These are phyloP conservation scores for Aspergillus funiculosus DNA, from an alignment of 495 filamentous ascomycete genomes.

Conservation along the genomic window DNA sequence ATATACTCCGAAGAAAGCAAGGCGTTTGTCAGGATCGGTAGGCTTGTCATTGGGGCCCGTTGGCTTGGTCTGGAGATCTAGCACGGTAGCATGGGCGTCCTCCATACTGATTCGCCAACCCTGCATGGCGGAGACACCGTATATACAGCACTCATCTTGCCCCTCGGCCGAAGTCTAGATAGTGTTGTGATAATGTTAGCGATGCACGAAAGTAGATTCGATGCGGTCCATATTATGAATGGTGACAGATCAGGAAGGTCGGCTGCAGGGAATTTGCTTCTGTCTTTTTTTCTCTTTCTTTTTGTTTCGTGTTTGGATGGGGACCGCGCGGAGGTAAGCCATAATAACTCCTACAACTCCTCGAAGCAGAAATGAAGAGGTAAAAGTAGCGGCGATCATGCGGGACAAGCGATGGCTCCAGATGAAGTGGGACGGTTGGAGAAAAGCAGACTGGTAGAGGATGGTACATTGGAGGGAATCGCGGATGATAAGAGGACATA, in stretches of 20 bases:
- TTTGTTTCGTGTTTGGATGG: conserved; percentile 9
- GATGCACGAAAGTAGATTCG: not conserved
- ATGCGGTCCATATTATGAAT: not conserved
- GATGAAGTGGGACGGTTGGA: not conserved
- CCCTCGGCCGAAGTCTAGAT: conserved; percentile 76
- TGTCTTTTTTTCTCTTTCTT: conserved; percentile 15
- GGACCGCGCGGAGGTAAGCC: conserved; percentile 21
- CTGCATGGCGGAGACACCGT: conserved; percentile 96
- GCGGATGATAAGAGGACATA: not conserved
- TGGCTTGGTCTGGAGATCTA: conserved; percentile 71
- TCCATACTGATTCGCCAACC: conserved; percentile 99
- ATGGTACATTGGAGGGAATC: not conserved
- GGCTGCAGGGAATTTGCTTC: conserved; percentile 5
- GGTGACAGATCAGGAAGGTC: conserved; percentile 13
- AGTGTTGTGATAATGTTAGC: conserved; percentile 13
- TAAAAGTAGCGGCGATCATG: conserved; percentile 7
- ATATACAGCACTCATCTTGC: conserved; percentile 86
- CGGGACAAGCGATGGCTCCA: not conserved
- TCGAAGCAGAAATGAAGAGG: conserved; percentile 9
- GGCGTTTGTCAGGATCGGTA: conserved; percentile 57
- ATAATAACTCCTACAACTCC: conserved; percentile 14
- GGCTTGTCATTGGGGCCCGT: conserved; percentile 52
- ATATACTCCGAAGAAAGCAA: conserved; percentile 97
- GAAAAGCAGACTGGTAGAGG: not conserved
- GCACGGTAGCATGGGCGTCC: conserved; percentile 82